Evolutionary conservation across 176 grass and related monocot genomes (phyloP).

Genomic region (Typha latifolia): DNA sequence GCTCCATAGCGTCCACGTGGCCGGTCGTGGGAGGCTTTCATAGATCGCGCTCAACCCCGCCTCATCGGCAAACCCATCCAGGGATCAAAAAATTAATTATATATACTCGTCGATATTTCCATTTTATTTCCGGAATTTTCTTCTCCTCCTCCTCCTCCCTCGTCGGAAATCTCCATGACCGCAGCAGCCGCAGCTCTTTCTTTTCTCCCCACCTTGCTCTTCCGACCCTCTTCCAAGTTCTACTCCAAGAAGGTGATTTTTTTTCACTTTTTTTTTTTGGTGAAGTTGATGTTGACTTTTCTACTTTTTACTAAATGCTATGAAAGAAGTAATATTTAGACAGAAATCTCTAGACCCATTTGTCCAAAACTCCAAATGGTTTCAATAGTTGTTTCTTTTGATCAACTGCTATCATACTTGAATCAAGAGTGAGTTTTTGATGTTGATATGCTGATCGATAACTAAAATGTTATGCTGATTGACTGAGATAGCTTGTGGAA

Average conservation of each 20-base stretch:
- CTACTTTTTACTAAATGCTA: neutral
- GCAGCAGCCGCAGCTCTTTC: conserved; percentile 46
- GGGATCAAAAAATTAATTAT: conserved; percentile 8
- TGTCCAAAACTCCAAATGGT: neutral
- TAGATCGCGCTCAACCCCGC: conserved; percentile 51
- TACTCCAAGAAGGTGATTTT: conserved; percentile 59
- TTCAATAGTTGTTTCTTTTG: neutral
- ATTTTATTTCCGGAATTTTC: conserved; percentile 5
- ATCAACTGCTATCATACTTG: neutral
- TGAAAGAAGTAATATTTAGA: neutral
- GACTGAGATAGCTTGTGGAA: neutral
- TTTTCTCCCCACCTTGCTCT: conserved; percentile 47
- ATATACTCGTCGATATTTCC: conserved; percentile 10
- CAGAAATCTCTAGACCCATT: neutral
- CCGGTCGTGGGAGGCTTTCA: conserved; percentile 44
- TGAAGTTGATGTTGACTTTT: conserved; percentile 1
- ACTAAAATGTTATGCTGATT: neutral
- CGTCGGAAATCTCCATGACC: conserved; percentile 45
- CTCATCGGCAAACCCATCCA: conserved; percentile 42
- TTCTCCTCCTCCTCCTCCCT: conserved; percentile 5
- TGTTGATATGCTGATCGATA: neutral
- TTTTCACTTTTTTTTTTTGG: neutral
- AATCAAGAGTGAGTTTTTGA: neutral
- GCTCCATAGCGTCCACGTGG: conserved; percentile 32
- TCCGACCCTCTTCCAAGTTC: conserved; percentile 55